Conservation (phyloP, 768 basidiomycete species). For the Hygrocybe coccinea region DNA sequence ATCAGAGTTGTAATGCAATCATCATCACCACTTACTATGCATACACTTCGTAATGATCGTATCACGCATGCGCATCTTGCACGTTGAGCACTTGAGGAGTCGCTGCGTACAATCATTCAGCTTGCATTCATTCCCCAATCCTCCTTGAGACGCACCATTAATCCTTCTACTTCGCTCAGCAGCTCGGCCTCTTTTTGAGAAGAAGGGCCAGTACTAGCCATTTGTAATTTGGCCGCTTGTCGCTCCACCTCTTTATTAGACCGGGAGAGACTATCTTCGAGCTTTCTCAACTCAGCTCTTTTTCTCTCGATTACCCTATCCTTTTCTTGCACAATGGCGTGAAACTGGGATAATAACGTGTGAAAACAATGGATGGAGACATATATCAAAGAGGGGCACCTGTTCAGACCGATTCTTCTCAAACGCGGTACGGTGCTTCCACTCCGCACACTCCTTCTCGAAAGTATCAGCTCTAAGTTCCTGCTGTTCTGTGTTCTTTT, state of each 20-base stretch:
- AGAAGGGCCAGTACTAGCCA: not conserved
- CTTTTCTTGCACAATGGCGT: conserved; percentile 29
- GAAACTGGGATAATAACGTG: conserved; percentile 21
- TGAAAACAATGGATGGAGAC: not conserved
- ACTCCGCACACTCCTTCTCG: conserved; percentile 31
- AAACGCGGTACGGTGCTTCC: conserved; percentile 30
- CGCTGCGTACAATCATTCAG: conserved; percentile 41
- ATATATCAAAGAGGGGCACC: conserved; percentile 24
- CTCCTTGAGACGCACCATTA: conserved; percentile 46
- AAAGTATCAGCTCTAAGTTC: conserved; percentile 25
- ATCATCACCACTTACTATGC: conserved; percentile 62
- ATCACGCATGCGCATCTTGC: conserved; percentile 69
- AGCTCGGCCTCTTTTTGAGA: conserved; percentile 20
- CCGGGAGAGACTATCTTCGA: conserved; percentile 47
- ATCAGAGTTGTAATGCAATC: not conserved
- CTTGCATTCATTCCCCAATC: too few species aligned
- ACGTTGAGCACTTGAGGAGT: conserved; percentile 86
- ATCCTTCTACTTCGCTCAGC: conserved; percentile 49
- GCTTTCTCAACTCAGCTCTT: conserved; percentile 35
- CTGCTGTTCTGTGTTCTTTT: conserved; percentile 25
- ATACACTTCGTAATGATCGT: conserved; percentile 84
- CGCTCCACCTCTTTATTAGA: conserved; percentile 51
- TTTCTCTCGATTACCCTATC: conserved; percentile 29
- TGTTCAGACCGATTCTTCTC: conserved; percentile 39
- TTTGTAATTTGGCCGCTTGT: conserved; percentile 40